A percentile compares a stretch with the other conserved stretches of the same genome.
Evolutionary conservation across 116 monocot genomes (phyloP).

Genomic region (Posidonia oceanica): DNA sequence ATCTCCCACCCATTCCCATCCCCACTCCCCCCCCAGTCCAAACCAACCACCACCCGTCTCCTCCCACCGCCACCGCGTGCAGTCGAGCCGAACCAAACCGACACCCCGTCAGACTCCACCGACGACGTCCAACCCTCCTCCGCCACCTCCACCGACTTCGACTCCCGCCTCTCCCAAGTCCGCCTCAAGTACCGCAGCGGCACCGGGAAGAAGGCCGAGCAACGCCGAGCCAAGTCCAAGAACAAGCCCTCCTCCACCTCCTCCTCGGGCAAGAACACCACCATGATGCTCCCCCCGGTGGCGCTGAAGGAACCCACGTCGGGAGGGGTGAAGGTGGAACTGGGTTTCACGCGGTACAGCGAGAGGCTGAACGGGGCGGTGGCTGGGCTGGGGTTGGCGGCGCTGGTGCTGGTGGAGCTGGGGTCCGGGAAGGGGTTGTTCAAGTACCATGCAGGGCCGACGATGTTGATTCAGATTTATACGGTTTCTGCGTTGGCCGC

Average conservation of each 20-base stretch:
- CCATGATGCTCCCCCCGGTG: constrained; percentile 49
- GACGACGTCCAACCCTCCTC: neutral
- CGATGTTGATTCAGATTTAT: constrained; percentile 55
- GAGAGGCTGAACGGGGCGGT: constrained; percentile 55
- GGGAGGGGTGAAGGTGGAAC: constrained; percentile 29
- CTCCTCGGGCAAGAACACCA: constrained; percentile 7
- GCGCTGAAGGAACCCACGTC: constrained; percentile 30
- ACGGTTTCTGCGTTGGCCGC: constrained; percentile 37
- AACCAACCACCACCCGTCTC: neutral
- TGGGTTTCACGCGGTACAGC: constrained; percentile 58
- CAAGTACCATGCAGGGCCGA: constrained; percentile 37
- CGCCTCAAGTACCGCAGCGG: constrained; percentile 60
- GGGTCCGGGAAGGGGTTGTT: constrained; percentile 47
- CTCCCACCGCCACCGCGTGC: neutral
- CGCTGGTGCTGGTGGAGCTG: constrained; percentile 64
- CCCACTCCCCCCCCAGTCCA: neutral
- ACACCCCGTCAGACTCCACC: neutral
- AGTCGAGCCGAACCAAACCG: constrained; percentile 1
- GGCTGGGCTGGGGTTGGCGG: constrained; percentile 49
- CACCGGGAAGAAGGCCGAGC: constrained; percentile 57
- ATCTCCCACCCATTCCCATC: constrained; percentile 4
- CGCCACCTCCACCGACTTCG: constrained; percentile 21
- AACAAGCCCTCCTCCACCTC: neutral
- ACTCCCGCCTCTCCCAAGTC: constrained; percentile 26
- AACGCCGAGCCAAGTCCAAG: constrained; percentile 24